A percentile compares a stretch with the other conserved stretches of the same genome.
These are phyloP conservation scores for Leccinellum rugosiceps DNA, from an alignment of 768 basidiomycete genomes.

Conservation along the genomic window DNA sequence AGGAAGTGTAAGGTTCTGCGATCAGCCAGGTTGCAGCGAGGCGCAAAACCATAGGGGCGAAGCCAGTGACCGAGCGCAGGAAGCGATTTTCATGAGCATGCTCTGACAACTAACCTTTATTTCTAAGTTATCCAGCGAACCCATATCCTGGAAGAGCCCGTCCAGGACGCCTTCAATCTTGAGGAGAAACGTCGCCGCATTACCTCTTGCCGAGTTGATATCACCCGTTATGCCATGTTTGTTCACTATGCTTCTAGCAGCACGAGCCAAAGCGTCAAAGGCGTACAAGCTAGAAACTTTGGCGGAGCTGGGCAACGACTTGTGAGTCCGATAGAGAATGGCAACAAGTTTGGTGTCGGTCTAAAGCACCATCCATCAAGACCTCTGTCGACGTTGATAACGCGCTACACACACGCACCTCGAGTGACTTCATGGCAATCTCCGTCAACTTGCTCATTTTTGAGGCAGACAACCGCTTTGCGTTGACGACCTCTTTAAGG, in stretches of 20 bases:
- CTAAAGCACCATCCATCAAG: conserved; percentile 37
- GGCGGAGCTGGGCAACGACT: conserved; percentile 58
- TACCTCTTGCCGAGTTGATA: conserved; percentile 54
- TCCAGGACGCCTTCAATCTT: conserved; percentile 92
- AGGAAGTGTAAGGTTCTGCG: neutral
- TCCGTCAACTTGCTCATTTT: conserved; percentile 79
- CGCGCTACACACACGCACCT: conserved; percentile 47
- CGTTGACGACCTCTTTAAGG: conserved; percentile 77
- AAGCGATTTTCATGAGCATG: conserved; percentile 2
- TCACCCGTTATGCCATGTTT: conserved; percentile 64
- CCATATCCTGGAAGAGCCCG: conserved; percentile 84
- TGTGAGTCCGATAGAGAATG: conserved; percentile 85
- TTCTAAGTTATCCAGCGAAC: conserved; percentile 59
- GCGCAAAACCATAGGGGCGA: conserved; percentile 7
- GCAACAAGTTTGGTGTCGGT: conserved; percentile 86
- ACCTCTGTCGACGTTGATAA: neutral
- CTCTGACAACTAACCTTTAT: conserved; percentile 72
- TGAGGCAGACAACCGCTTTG: conserved; percentile 82
- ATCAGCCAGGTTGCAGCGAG: conserved; percentile 2
- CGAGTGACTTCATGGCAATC: conserved; percentile 71
- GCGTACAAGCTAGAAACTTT: conserved; percentile 91
- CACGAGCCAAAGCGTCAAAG: conserved; percentile 90
- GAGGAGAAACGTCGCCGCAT: conserved; percentile 77
- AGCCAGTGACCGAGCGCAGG: conserved; percentile 4
- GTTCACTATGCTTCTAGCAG: conserved; percentile 62